Percentiles rank a stretch among this genome's conserved stretches.
Evolutionary conservation across 495 filamentous ascomycete species (phyloP).

Genomic region (Stereocaulon alpinum): DNA sequence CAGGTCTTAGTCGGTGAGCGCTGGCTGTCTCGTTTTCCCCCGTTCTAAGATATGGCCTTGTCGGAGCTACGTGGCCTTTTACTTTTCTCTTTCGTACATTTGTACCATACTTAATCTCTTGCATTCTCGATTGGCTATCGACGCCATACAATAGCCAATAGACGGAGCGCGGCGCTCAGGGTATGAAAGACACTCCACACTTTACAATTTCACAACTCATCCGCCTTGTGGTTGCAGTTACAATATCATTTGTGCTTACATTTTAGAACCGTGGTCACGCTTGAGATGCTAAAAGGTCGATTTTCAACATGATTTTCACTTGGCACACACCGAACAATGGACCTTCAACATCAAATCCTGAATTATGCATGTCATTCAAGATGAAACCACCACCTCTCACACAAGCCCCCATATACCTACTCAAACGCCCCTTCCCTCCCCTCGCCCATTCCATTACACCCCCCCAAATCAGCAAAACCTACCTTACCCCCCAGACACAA

Average conservation of each 20-base stretch:
- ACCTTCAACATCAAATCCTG: too few species aligned
- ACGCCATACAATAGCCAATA: not conserved
- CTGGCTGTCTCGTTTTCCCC: not conserved
- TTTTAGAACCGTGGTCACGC: not conserved
- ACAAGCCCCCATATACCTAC: too few species aligned
- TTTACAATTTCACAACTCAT: not conserved
- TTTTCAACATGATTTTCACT: too few species aligned
- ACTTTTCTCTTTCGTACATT: not conserved
- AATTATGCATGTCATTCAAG: too few species aligned
- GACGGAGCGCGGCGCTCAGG: not conserved
- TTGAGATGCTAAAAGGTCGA: too few species aligned
- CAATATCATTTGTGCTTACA: not conserved
- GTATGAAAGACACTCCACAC: not conserved
- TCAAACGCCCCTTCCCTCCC: too few species aligned
- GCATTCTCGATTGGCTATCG: not conserved
- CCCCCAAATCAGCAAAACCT: too few species aligned
- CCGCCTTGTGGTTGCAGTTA: not conserved
- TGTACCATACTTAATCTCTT: not conserved
- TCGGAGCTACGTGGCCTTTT: not conserved
- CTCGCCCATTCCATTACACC: too few species aligned
- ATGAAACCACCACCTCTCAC: too few species aligned
- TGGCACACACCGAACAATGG: too few species aligned
- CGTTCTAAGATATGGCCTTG: not conserved
- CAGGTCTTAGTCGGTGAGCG: not conserved
- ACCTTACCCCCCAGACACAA: too few species aligned